Base-by-base conservation (phyloP, 1,284 basidiomycete species). In the Malassezia pachydermatis region DNA sequence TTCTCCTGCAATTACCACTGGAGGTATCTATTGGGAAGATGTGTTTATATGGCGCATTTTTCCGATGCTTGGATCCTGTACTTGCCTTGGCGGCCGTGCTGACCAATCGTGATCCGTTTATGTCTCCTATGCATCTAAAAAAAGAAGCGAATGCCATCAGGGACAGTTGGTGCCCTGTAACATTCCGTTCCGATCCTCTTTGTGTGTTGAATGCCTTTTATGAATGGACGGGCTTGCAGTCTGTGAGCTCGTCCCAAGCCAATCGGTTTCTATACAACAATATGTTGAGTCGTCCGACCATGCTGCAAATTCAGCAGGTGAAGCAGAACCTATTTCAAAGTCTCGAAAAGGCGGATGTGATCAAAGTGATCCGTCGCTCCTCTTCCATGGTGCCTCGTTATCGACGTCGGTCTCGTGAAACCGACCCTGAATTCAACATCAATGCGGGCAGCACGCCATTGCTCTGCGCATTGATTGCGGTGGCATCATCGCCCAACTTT, bases 401-500 rank as follows among this genome's bases (percentile, higher is more conserved):
- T 35, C 42, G 60, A 13, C 29, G 36, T 3, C 40, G 58, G 8
- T 22, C 62, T 49, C 30, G 62, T 57, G 52, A 62, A 58, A 51
- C 55, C 45, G 37, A 87, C 86, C 65, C 76, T 74, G 56, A 67
- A 39, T 59, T 69, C 44, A 69, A 69, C 47, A 39, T 46, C 36
- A 87, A 95, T 66, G 79, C 79, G 27, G 77, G 84, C 45, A 86
- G 82, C 33, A 72, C 82, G 5, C 84, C 90, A 13, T 73, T 95
- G n/a, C 75, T 94, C 16, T 82, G 85, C 10, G 87, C 84, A 2
- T 76, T 96, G 45, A 84, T 95, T 59, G 81, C 88, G 2, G 80
- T 88, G 45, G 86, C 87, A 0, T 81, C 80, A 0, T 87, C 89
- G 59, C 90, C 90, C n/a, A 92, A 94, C 72, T 94, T 89, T 74